Conservation (phyloP, 306 rosid species). For the Lathyrus tuberosus region DNA sequence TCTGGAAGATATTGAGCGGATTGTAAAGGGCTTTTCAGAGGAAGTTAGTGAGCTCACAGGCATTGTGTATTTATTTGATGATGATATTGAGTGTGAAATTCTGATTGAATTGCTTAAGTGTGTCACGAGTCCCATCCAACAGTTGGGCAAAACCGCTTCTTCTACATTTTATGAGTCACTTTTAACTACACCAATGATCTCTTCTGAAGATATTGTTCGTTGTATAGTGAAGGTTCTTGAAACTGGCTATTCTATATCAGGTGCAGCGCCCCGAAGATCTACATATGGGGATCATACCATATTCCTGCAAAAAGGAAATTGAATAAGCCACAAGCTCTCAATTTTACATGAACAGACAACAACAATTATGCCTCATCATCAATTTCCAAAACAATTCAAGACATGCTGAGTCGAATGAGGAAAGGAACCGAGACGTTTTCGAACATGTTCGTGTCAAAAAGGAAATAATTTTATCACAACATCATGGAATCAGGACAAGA, state of each 20-base stretch:
- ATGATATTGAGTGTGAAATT: slow-evolving; percentile 61
- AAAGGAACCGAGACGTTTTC: too few relatives aligned
- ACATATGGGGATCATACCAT: slow-evolving; percentile 52
- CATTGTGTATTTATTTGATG: slow-evolving; percentile 51
- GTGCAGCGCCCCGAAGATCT: slow-evolving; percentile 42
- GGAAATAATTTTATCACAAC: too few relatives aligned
- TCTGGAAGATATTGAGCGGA: too few relatives aligned
- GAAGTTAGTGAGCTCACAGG: slow-evolving; percentile 60
- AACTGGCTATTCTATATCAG: slow-evolving; percentile 69
- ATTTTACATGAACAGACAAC: too few relatives aligned
- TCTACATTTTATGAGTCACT: slow-evolving; percentile 78
- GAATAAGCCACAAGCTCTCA: too few relatives aligned
- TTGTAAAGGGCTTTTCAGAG: slow-evolving; percentile 74
- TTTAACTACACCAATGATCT: slow-evolving; percentile 49
- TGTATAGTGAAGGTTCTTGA: slow-evolving; percentile 69
- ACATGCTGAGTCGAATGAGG: too few relatives aligned
- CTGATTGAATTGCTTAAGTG: slow-evolving; percentile 71
- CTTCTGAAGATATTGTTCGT: slow-evolving; percentile 69
- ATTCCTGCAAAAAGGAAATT: slow-evolving; percentile 62
- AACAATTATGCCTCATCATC: too few relatives aligned
- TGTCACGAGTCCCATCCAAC: slow-evolving; percentile 65
- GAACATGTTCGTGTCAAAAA: too few relatives aligned
- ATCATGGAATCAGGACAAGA: too few relatives aligned
- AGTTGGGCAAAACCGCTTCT: slow-evolving; percentile 78
- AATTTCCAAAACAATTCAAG: too few relatives aligned